These are phyloP conservation scores for Penicillium canescens DNA, from an alignment of 495 filamentous ascomycete species.

Conservation along the genomic window DNA sequence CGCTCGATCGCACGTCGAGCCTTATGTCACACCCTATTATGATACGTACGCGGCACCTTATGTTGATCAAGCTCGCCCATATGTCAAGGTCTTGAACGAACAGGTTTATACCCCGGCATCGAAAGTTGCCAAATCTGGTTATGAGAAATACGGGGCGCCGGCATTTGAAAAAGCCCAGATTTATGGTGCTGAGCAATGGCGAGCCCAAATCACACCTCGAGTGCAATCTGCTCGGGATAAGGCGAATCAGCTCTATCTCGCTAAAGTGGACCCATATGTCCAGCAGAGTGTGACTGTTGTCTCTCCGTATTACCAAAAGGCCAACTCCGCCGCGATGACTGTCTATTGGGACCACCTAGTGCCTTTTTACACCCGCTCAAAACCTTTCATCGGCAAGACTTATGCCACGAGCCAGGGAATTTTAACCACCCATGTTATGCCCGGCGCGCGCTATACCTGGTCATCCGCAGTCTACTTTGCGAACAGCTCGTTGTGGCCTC, in stretches of 20 bases:
- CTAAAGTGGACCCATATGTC: conserved; percentile 71
- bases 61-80: conserved; percentile 73
- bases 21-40: conserved; percentile 86
- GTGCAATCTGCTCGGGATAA: conserved; percentile 61
- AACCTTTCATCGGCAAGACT: conserved; percentile 70
- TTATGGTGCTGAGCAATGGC: conserved; percentile 73
- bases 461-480: conserved; percentile 66
- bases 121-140: conserved; percentile 60
- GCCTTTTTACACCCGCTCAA: conserved; percentile 69
- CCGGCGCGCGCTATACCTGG: conserved; percentile 69
- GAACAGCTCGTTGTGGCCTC: conserved; percentile 75
- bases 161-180: conserved; percentile 63
- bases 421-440: conserved; percentile 68
- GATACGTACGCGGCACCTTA: conserved; percentile 79
- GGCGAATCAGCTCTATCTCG: conserved; percentile 64
- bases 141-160: conserved; percentile 76
- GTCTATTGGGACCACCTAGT: conserved; percentile 71
- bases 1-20: conserved; percentile 64
- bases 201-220: conserved; percentile 71
- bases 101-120: conserved; percentile 66
- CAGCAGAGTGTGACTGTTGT: conserved; percentile 54
- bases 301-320: conserved; percentile 71
- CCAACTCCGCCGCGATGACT: conserved; percentile 57
- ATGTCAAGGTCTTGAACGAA: conserved; percentile 65
- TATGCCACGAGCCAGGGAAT: conserved; percentile 69